Conservation (phyloP, 2,329 filamentous ascomycete species). For the Sporothrix inflata region DNA sequence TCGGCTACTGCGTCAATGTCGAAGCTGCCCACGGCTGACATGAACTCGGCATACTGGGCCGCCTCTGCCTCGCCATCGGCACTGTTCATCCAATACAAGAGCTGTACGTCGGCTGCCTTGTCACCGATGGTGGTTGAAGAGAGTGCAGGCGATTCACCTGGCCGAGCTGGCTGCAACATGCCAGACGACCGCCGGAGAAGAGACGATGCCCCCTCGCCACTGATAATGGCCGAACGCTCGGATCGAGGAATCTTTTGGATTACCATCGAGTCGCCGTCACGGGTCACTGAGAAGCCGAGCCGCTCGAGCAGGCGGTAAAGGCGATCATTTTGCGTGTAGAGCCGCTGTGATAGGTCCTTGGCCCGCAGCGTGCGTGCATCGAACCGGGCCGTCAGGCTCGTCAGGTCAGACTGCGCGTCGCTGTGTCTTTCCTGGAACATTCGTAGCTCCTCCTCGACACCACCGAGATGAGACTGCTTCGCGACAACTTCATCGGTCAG, state of each 20-base stretch:
- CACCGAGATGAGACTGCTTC: conserved; percentile 74
- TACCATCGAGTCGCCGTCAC: conserved; percentile 71
- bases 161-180: not conserved
- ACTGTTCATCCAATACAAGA: conserved; percentile 82
- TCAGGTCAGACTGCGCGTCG: conserved; percentile 55
- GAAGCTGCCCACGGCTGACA: conserved; percentile 74
- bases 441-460: conserved; percentile 74
- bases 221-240: conserved; percentile 61
- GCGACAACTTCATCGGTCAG: conserved; percentile 66
- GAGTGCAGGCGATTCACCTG: not conserved
- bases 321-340: conserved; percentile 83
- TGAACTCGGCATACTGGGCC: conserved; percentile 73
- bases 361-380: conserved; percentile 72
- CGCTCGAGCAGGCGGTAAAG: conserved; percentile 83
- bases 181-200: conserved; percentile 12
- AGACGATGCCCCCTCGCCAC: conserved; percentile 43
- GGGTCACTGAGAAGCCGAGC: conserved; percentile 79
- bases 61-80: conserved; percentile 68
- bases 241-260: conserved; percentile 72
- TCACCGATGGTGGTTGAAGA: conserved; percentile 44
- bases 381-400: conserved; percentile 59
- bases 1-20: conserved; percentile 85
- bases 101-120: conserved; percentile 68
- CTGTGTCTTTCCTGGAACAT: conserved; percentile 68
- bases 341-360: conserved; percentile 79